Evolutionary conservation across 192 early-diverging fungal genomes (phyloP), one percentile per base, ranked within the genome.

Genomic region (Coemansia sp.): DNA sequence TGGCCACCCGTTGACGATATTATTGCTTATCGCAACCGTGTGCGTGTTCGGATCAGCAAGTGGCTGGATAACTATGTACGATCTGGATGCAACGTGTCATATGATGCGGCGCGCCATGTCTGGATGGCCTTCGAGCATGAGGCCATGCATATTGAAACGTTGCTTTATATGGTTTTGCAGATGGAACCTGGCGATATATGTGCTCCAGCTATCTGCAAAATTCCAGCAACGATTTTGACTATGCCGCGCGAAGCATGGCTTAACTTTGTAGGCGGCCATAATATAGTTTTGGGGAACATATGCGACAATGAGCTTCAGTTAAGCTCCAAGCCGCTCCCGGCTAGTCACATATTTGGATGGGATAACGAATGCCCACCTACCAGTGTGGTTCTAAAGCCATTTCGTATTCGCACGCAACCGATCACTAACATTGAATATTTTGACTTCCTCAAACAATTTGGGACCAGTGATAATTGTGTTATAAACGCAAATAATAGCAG

Each of bases 111-210:
- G 5, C 81, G 92, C 21, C 85, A 86, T 16, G 26, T 95, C 22
- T 93, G 85, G 85, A 94, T 97, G 93, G 80, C 83, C 12, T 95
- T 90, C 81, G 95, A 97, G 71, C 95, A 97, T 69, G 91, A 97
- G 62, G 93, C 88, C 1, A 89, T 95, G 93, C 95, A 97, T 60
- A 71, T 94, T 7, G 95, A 97, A 70, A 97, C 95, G 0, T 38
- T 97, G 19, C 72, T 97, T 2, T 94, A 95, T 63, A 97, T 97
- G 93, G 70, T 94, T 3, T 79, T 93, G 5, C 95, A 78, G 44
- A 69, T 78, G 76, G 6, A 49, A 5, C 76, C 76, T n/a, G 22
- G 9, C 18, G 53, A 70, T 7, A 80, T 73, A 4, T 18, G 49
- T 38, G 24, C 76, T 38, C 81, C 82, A 0, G 21, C 49, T 4